Base-by-base conservation (phyloP, 345 rosid species). In the Populus pruinosa region DNA sequence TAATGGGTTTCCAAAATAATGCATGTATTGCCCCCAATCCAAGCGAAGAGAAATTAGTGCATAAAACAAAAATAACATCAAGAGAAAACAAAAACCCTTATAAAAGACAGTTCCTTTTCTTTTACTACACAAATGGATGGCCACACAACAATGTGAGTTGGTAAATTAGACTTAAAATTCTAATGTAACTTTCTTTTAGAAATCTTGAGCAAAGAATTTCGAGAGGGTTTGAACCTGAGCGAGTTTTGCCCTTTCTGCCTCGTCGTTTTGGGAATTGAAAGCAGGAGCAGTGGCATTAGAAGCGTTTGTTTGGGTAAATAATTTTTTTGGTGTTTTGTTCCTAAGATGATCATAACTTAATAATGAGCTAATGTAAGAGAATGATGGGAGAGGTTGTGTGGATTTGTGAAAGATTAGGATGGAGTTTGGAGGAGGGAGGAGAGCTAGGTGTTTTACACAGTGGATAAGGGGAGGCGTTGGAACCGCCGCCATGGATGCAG, bases 221-320 rank as follows among this genome's bases (percentile, higher is more conserved):
- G 62, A 68, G 69, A 61, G 33, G 8, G 38, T 5, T n/a, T 8
- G 71, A 47, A 91, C 97, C 97, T 89, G 94, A 67, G 94, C 94
- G 74, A 92, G 93, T 27, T 88, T 91, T 50, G 91, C 91, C 71
- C 73, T 90, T 41, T 90, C 97, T 10, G 82, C 61, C 23, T 92
- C 97, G 76, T 80, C 85, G 63, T 71, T 80, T 62, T 75, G 68
- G 31, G 91, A 76, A 53, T 83, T 71, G 62, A 81, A 88, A 80
- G 83, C 4, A 33, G 92, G 71, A 38, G 93, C 77, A 21, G 79
- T 71, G 3, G 87, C 79, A 77, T 87, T 85, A 7, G 91, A 86
- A 53, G 85, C 83, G 29, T 67, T 77, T 47, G 67, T 74, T 71
- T 14, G 61, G 33, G 81, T 44, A 62, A 50, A 69, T 41, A 74